phyloP scores from a whole-genome alignment of 352 stramenopile genomes.

The Aphanomyces cochlioides region DNA sequence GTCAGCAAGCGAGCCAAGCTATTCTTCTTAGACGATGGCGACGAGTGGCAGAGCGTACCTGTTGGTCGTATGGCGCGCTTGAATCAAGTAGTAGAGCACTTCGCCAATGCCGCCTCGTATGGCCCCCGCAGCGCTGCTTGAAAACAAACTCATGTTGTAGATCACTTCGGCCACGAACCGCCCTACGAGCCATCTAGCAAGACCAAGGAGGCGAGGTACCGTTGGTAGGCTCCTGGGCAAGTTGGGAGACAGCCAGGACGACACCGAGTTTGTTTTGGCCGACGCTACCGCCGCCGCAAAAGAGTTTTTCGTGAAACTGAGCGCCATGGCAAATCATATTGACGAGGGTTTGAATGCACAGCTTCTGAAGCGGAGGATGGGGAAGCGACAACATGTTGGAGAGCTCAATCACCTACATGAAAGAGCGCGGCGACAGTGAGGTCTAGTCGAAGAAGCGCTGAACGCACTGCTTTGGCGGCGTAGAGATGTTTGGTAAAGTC shows the following conservation, averaged over 20 bases:
- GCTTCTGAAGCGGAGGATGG: constrained; percentile 50
- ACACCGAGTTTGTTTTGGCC: constrained; percentile 63
- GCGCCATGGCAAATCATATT: constrained; percentile 70
- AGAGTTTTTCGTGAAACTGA: constrained; percentile 63
- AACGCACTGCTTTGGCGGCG: constrained; percentile 19
- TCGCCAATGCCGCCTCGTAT: constrained; percentile 61
- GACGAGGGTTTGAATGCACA: constrained; percentile 59
- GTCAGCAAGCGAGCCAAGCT: background rate
- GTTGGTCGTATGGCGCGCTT: constrained; percentile 35
- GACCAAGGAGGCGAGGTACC: background rate
- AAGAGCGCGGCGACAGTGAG: constrained; percentile 33
- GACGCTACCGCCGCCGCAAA: constrained; percentile 64
- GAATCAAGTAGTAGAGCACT: constrained; percentile 44
- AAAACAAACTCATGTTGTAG: constrained; percentile 69
- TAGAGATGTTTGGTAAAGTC: constrained; percentile 34
- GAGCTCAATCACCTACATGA: constrained; percentile 54
- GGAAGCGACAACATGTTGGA: constrained; percentile 62
- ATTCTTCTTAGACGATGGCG: too few species aligned
- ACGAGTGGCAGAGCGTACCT: constrained; percentile 27
- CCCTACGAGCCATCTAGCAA: constrained; percentile 27
- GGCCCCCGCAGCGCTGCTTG: constrained; percentile 46
- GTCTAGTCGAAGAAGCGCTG: background rate
- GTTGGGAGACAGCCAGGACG: constrained; percentile 56
- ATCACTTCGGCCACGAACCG: constrained; percentile 60
- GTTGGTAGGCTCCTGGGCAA: constrained; percentile 37